Evolutionary conservation across 768 basidiomycete species (phyloP).

Genomic region (Lentinula edodes): DNA sequence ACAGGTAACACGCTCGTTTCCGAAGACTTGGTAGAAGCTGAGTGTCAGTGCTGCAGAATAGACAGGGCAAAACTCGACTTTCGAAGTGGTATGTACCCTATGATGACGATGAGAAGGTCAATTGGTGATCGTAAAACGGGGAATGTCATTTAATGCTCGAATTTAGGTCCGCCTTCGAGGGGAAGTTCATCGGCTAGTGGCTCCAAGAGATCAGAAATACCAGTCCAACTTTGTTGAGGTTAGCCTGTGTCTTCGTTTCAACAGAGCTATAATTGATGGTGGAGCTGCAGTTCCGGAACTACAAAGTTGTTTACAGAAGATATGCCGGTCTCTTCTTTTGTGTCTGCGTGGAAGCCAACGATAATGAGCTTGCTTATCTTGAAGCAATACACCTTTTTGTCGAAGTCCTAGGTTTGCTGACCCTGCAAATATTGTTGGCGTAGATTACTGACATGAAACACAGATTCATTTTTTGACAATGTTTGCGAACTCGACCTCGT

Average conservation of each 20-base stretch:
- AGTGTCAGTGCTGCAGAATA: conserved; percentile 56
- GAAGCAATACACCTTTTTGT: conserved; percentile 99
- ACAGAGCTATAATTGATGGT: conserved; percentile 3
- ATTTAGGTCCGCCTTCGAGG: conserved; percentile 84
- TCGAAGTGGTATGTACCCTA: conserved; percentile 99
- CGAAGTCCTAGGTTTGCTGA: conserved; percentile 80
- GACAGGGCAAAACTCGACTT: conserved; percentile 95
- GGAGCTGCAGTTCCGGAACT: conserved; percentile 78
- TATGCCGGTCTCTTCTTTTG: conserved; percentile 99
- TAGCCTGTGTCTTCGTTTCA: conserved; percentile 17
- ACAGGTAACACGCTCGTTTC: conserved; percentile 48
- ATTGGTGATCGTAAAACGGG: neutral
- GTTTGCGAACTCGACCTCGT: conserved; percentile 98
- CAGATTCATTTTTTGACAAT: conserved; percentile 98
- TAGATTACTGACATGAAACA: neutral
- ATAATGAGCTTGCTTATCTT: conserved; percentile 95
- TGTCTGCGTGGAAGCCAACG: conserved; percentile 95
- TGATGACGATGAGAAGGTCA: conserved; percentile 97
- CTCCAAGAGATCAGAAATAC: conserved; percentile 96
- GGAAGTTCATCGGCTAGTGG: conserved; percentile 94
- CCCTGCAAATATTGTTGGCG: neutral
- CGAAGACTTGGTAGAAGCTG: neutral
- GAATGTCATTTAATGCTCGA: neutral
- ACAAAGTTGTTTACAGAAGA: conserved; percentile 95
- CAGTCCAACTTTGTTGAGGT: conserved; percentile 99